Conservation (phyloP, 2,329 filamentous ascomycete genomes). For the Penicillium sp. region DNA sequence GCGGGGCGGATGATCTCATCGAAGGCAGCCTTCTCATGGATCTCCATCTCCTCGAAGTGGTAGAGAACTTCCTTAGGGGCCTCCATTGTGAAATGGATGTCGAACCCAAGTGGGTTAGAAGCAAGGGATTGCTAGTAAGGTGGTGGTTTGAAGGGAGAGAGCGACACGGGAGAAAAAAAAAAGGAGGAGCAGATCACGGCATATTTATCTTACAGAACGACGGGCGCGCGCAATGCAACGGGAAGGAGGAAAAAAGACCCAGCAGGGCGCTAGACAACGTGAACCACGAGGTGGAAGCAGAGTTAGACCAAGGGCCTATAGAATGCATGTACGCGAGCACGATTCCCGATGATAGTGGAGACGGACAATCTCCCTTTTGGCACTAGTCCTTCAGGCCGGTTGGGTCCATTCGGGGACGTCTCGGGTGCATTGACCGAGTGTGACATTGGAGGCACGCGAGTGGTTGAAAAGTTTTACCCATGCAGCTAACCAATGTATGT, state of each 20-base stretch:
- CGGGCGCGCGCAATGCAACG: neutral
- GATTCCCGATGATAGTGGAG: constrained; percentile 9
- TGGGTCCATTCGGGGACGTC: neutral
- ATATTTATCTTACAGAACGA: neutral
- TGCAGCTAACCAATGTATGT: neutral
- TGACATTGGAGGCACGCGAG: neutral
- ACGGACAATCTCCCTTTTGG: constrained; percentile 4
- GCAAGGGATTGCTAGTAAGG: neutral
- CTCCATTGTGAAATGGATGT: constrained; percentile 10
- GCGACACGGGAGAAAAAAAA: neutral
- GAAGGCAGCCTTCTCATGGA: constrained; percentile 65
- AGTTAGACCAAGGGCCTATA: constrained; percentile 6
- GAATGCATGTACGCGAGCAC: constrained; percentile 9
- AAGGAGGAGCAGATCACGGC: neutral
- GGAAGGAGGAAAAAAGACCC: neutral
- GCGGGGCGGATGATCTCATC: constrained; percentile 79
- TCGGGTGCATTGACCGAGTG: constrained; percentile 13
- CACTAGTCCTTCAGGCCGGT: neutral
- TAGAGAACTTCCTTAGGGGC: constrained; percentile 35
- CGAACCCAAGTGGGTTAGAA: neutral
- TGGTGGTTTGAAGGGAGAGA: neutral
- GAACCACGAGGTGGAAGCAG: neutral
- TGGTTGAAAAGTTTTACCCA: neutral
- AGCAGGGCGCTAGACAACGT: neutral
- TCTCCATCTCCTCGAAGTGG: constrained; percentile 52